Evolutionary conservation across 2,329 filamentous ascomycete species (phyloP).

Genomic region (Tricladium varicosporioides): DNA sequence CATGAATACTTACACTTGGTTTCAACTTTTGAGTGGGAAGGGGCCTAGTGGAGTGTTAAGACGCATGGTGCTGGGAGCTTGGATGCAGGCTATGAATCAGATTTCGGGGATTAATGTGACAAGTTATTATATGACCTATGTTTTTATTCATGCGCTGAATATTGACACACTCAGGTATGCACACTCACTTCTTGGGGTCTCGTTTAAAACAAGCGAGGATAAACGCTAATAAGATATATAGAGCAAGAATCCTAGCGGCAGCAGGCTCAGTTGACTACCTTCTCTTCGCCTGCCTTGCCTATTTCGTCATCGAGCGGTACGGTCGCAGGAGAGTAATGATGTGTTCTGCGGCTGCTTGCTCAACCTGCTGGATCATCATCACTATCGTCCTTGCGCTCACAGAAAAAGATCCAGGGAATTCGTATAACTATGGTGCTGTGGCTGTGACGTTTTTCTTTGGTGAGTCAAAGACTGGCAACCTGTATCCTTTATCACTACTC

Average conservation of each 20-base stretch:
- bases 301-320: conserved; percentile 37
- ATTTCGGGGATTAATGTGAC: conserved; percentile 41
- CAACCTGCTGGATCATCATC: conserved; percentile 44
- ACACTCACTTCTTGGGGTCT: no score
- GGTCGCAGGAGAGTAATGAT: conserved; percentile 45
- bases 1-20: conserved; percentile 37
- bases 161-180: conserved; percentile 29
- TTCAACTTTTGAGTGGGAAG: conserved; percentile 42
- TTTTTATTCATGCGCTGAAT: conserved; percentile 43
- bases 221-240: conserved; percentile 4
- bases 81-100: conserved; percentile 51
- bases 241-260: conserved; percentile 42
- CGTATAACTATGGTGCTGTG: conserved; percentile 48
- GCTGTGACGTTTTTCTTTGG: conserved; percentile 39
- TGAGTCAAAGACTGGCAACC: no score
- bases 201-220: no score
- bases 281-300: conserved; percentile 38
- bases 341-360: conserved; percentile 39
- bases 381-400: conserved; percentile 32
- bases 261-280: conserved; percentile 48
- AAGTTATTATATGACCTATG: conserved; percentile 37
- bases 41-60: conserved; percentile 42
- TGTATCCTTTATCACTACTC: no score
- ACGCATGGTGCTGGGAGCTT: conserved; percentile 46
- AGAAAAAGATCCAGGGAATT: conserved; percentile 23